Percentiles rank a stretch among this genome's conserved stretches.
These are phyloP conservation scores for Parmelia sp. DNA, from an alignment of 495 filamentous ascomycete species.

Conservation along the genomic window DNA sequence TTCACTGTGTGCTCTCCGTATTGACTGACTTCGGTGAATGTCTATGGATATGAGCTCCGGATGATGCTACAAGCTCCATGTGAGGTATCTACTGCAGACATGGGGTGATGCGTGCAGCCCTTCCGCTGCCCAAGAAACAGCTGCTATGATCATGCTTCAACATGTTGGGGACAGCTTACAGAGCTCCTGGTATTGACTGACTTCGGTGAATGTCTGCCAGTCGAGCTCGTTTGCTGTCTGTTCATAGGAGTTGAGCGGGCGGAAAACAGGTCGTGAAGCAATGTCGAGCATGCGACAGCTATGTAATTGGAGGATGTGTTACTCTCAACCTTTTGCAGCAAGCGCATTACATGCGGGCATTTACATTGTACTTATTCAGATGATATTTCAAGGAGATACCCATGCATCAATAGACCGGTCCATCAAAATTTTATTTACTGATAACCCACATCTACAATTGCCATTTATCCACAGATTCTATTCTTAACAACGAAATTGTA, in stretches of 20 bases:
- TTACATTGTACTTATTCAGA: no score
- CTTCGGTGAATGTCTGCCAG: constrained; percentile 15
- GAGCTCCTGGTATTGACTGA: constrained; percentile 10
- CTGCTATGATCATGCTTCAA: background rate
- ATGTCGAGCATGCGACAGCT: no score
- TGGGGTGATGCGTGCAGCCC: background rate
- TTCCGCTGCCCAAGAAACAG: background rate
- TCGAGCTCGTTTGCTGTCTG: background rate
- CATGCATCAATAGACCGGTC: no score
- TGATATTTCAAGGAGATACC: no score
- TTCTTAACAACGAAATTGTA: no score
- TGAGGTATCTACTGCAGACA: background rate
- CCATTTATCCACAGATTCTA: no score
- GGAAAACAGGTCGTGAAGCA: no score
- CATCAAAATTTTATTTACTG: no score
- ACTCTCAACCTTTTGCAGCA: no score
- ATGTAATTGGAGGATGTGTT: no score
- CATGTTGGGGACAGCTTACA: background rate
- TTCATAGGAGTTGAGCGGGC: background rate
- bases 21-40: constrained; percentile 7
- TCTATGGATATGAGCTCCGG: constrained; percentile 2
- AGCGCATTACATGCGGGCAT: no score
- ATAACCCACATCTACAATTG: no score
- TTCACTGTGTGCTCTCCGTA: background rate
- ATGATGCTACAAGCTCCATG: background rate